Evolutionary conservation across 768 basidiomycete genomes (phyloP), one percentile per base, ranked within the genome.

Genomic region (Hortiboletus flavorubellus): DNA sequence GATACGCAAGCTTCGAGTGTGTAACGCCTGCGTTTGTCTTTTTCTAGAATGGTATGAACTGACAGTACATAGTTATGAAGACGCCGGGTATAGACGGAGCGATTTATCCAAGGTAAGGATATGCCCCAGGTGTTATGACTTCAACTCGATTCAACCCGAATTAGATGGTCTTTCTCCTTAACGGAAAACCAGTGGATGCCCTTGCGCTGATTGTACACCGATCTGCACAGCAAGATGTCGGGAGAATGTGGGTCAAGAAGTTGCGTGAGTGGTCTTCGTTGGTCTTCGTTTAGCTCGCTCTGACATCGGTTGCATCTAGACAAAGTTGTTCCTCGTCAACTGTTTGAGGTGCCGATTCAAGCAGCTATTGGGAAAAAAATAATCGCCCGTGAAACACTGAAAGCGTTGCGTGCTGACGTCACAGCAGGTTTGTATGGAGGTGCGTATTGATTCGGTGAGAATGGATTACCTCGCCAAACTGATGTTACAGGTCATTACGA

Each of bases 321-420:
- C 72, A 91, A 91, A 64, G 92, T 98, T 38, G 91, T 98, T 33
- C 94, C 95, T 30, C 78, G 89, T 44, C 95, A 98, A 68, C 72
- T 93, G 46, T 98, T 95, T 65, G 95, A 98, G 71, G 86, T 98
- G 11, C 89, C 95, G 2, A 97, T 99, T 49, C 97, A 98, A 67
- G 97, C 97, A 35, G 87, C 86, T 1, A 79, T 97, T 16, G 95
- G 95, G 14, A 84, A 81, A 60, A 91, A 86, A 58, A 80, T 98
- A 52, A 83, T 98, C 46, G 92, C 96, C 4, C 82, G 96, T 30
- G 93, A 96, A 69, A 95, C 87, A 15, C 72, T 96, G 42, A 89
- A 86, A 44, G 92, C 93, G 2, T 72, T 91, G 63, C 84, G 91
- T 33, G 90, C 91, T 26, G 91, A 99, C 61, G 96, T 98, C 16